These are phyloP conservation scores for Phragmites australis DNA, from an alignment of 176 grass and related monocot species.

Conservation along the genomic window DNA sequence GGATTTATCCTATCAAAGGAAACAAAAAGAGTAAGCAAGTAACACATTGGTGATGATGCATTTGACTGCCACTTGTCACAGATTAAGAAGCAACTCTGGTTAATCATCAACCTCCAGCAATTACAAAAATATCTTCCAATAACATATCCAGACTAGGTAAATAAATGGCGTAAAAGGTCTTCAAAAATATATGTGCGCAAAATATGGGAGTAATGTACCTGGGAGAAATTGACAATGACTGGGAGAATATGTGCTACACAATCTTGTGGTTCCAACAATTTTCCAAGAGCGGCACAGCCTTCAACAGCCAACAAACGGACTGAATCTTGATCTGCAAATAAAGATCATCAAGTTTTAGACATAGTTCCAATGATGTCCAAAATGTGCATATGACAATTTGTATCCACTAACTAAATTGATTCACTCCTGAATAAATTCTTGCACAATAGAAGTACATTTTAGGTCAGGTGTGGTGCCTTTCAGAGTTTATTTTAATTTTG, in stretches of 20 bases:
- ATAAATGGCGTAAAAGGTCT: background rate
- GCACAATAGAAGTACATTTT: background rate
- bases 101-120: conserved; percentile 16
- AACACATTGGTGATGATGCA: background rate
- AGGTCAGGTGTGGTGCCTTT: background rate
- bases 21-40: too few relatives aligned
- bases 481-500: background rate
- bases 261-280: conserved; percentile 90
- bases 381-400: background rate
- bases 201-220: conserved; percentile 43
- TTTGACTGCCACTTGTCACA: background rate
- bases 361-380: background rate
- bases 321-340: conserved; percentile 88
- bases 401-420: background rate
- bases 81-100: background rate
- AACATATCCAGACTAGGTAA: conserved; percentile 5
- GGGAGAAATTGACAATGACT: conserved; percentile 89
- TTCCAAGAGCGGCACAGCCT: conserved; percentile 93
- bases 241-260: conserved; percentile 88
- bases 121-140: background rate
- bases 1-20: conserved; percentile 84
- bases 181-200: background rate
- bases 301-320: conserved; percentile 91
- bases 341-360: too few relatives aligned
- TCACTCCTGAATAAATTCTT: background rate